Base-by-base conservation (phyloP, 73 alveolate species). In the Symbiodinium natans region DNA sequence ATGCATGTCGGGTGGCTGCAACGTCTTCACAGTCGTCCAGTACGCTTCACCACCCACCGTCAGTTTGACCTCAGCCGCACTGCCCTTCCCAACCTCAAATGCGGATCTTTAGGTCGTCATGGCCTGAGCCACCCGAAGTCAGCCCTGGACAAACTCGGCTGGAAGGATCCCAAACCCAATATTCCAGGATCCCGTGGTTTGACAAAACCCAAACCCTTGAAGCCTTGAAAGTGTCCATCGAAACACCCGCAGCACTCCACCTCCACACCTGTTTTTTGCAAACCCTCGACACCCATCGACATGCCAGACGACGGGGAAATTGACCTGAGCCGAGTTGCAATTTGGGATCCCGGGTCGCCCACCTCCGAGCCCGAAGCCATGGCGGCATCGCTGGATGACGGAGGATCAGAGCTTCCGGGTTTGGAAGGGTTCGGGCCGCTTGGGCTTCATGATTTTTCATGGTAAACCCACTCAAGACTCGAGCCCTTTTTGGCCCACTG, bases 41-140 rank as follows among this genome's bases (percentile, higher is more conserved):
- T 88, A 88, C 13, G 25, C 19, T 38, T 88, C 95, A 36, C 95
- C 95, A 3, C 95, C 95, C 73, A 88, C 95, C 23, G 39, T 63
- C 46, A 88, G 86, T 38, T 83, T 56, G 34, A 88, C 34, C 86
- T n/a, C 43, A 15, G 31, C 82, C 21, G 68, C 13, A 52, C 13
- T 7, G 68, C 68, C 68, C 21, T 3, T 52, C 68, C 1, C 68
- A 4, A 17, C 21, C 68, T 2, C 68, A 13, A 17, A 21, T 52
- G 68, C 68, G 21, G 13, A 21, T 21, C 29, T 52, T 17, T 8
- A 27, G 6, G 68, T 17, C 59, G 17, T 46, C 25, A 7, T 2
- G 13, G 13, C 68, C 17, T 27, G 21, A 8, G 68, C 1, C 13
- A 17, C 68, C 68, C 68, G 21, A 7, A 52, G 68, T 17, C 21